Evolutionary conservation across 805 yeast genomes (phyloP).

Genomic region (Kodamaea neixiangensis): DNA sequence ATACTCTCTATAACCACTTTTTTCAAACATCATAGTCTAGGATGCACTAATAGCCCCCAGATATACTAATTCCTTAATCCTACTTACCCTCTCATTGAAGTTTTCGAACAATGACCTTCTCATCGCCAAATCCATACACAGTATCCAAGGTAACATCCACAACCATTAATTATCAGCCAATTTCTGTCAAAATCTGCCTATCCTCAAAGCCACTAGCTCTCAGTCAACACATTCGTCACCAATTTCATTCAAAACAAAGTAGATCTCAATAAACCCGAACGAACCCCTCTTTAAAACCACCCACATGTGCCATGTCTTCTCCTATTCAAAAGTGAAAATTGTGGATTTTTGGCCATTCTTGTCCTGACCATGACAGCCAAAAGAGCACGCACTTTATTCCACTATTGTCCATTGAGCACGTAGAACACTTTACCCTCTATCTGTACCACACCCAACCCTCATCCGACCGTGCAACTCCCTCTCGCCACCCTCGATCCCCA

Average conservation of each 20-base stretch:
- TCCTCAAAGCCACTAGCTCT: not conserved
- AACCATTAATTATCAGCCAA: not conserved
- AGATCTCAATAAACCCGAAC: not conserved
- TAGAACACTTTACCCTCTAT: too few relatives aligned
- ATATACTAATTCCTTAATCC: too few relatives aligned
- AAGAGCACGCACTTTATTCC: not conserved
- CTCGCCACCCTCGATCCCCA: not conserved
- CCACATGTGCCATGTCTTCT: not conserved
- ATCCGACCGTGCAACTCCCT: not conserved
- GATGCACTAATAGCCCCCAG: too few relatives aligned
- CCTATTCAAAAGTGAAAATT: not conserved
- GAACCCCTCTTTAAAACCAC: not conserved
- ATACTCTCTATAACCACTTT: too few relatives aligned
- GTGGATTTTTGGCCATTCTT: not conserved
- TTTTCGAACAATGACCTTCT: too few relatives aligned
- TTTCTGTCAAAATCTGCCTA: not conserved
- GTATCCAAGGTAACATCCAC: not conserved
- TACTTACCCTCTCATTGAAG: too few relatives aligned
- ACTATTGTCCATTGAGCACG: too few relatives aligned
- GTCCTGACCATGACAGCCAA: not conserved
- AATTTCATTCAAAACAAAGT: too few relatives aligned
- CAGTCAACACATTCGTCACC: not conserved
- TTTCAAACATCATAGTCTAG: too few relatives aligned
- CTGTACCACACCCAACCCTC: too few relatives aligned
- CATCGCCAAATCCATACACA: too few relatives aligned